Percentiles rank a stretch among this genome's conserved stretches.
phyloP scores from a whole-genome alignment of 2,329 filamentous ascomycete species.

The Trichoderma polysporum region DNA sequence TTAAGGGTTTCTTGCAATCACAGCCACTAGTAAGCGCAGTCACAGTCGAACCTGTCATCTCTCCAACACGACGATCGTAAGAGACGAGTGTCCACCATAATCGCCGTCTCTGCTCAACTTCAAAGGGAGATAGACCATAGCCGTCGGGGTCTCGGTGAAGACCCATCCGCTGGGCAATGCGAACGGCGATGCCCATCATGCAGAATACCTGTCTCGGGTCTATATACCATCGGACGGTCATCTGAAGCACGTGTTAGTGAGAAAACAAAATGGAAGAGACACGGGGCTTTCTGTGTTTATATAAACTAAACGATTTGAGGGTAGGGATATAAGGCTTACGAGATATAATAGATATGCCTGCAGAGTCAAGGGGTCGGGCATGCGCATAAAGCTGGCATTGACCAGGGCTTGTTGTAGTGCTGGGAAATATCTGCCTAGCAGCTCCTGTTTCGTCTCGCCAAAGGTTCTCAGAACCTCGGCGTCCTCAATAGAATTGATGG shows the following conservation, averaged over 20 bases:
- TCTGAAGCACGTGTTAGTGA: conserved; percentile 26
- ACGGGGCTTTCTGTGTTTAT: no score
- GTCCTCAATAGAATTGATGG: conserved; percentile 58
- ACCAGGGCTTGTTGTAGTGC: conserved; percentile 64
- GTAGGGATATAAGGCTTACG: conserved; percentile 42
- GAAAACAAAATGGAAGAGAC: neutral
- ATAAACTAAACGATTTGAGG: neutral
- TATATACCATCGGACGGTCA: conserved; percentile 54
- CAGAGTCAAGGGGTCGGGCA: conserved; percentile 62
- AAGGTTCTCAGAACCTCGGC: conserved; percentile 55
- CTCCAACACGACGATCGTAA: conserved; percentile 67
- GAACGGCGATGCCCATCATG: conserved; percentile 63
- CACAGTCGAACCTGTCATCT: conserved; percentile 61
- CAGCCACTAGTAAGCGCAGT: conserved; percentile 54
- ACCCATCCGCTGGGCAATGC: conserved; percentile 67
- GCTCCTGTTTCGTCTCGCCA: conserved; percentile 49
- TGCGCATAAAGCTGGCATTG: conserved; percentile 65
- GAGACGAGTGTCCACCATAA: conserved; percentile 72
- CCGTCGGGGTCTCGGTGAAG: conserved; percentile 63
- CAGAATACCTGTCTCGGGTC: conserved; percentile 53
- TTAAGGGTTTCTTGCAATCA: conserved; percentile 58
- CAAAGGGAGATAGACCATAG: conserved; percentile 54
- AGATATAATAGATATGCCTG: conserved; percentile 69
- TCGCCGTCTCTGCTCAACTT: conserved; percentile 68
- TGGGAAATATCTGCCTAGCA: conserved; percentile 54